Base-by-base conservation (phyloP, 2,329 filamentous ascomycete species). In the Beauveria sp. region DNA sequence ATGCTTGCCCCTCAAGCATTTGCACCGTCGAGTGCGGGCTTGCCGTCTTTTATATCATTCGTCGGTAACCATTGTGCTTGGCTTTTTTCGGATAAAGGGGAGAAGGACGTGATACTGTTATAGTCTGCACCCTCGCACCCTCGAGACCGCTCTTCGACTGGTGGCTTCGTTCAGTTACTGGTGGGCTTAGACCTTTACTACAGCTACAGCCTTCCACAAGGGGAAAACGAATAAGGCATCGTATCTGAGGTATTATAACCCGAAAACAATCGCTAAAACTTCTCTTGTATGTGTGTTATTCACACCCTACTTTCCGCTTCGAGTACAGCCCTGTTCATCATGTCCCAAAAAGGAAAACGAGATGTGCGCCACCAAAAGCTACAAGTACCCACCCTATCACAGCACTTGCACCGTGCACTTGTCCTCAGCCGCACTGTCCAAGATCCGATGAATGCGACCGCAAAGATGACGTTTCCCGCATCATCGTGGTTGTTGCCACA, bases 261-360 rank as follows among this genome's bases (percentile, higher is more conserved):
- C 6, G 34, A 38, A 38, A 6, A 0, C 6, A 38, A 38, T 6
- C 3, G 34, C 12, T 28, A 8, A 28, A 28, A 14, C 5, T 38
- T 38, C 34, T 38, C 6, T 38, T 16, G 34, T 16, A 38, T 2
- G 5, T 38, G 12, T 38, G 12, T 16, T 14, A 16, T 38, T 38
- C 12, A 38, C 34, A 38, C 12, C 12, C 34, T 38, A 38, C 34
- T 38, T 38, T 14, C 12, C 9, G 10, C 30, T 34, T 34, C 34
- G 34, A 14, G 30, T 5, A 14, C 20, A 58, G 56, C 56, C 46
- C 28, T 58, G 26, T 38, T 20, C 30, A 50, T 42, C 45, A 58
- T 57, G 24, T 52, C 64, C 62, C 45, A 63, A 66, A 63, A 50
- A 22, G 64, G 64, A 66, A 66, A 66, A 66, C 65, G 64, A 66